These are phyloP conservation scores for Dothiorella sarmentorum DNA, from an alignment of 2,329 filamentous ascomycete species.

Conservation along the genomic window DNA sequence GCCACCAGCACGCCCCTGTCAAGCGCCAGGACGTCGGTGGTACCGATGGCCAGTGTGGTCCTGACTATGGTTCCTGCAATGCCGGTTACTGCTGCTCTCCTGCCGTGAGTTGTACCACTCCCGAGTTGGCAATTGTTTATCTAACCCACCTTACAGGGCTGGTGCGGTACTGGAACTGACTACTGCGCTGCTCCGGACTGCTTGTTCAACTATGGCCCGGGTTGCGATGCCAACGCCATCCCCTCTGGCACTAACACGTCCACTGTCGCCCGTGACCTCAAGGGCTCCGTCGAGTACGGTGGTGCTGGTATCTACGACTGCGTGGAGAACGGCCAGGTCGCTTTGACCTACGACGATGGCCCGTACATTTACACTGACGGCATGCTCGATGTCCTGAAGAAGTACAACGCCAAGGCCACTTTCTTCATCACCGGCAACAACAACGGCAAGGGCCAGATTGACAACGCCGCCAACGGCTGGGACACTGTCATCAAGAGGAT, in stretches of 20 bases:
- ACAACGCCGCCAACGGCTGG: slow-evolving; percentile 47
- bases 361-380: slow-evolving; percentile 60
- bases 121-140: not conserved
- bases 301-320: slow-evolving; percentile 56
- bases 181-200: slow-evolving; percentile 63
- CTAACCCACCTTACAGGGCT: slow-evolving; percentile 32
- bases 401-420: slow-evolving; percentile 61
- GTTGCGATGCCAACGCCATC: slow-evolving; percentile 57
- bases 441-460: slow-evolving; percentile 55
- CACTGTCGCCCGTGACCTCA: slow-evolving; percentile 49
- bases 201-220: slow-evolving; percentile 58
- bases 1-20: slow-evolving; percentile 25
- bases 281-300: slow-evolving; percentile 56
- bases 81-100: slow-evolving; percentile 34
- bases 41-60: slow-evolving; percentile 32
- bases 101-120: slow-evolving; percentile 28
- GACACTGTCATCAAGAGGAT: slow-evolving; percentile 55
- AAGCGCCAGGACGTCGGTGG: slow-evolving; percentile 30
- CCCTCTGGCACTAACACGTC: slow-evolving; percentile 56
- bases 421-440: slow-evolving; percentile 64
- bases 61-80: slow-evolving; percentile 26
- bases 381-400: slow-evolving; percentile 59
- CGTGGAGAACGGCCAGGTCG: slow-evolving; percentile 56
- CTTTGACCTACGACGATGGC: slow-evolving; percentile 66
- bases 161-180: slow-evolving; percentile 53